Base-by-base conservation (phyloP, 1,284 basidiomycete species). In the Flammula alnicola region DNA sequence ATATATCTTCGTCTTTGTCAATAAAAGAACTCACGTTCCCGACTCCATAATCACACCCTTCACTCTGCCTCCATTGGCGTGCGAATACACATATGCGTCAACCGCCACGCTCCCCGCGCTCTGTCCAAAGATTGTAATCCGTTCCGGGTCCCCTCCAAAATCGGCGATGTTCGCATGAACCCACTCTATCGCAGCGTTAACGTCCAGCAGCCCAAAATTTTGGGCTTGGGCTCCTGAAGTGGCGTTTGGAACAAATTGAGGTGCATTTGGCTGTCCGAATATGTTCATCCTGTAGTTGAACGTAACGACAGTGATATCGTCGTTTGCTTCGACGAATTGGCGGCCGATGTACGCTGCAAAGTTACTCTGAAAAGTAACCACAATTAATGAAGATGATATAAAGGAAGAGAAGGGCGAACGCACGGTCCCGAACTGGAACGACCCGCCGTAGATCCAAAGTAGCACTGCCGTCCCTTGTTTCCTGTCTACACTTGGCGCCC, bases 201-300 rank as follows among this genome's bases (percentile, higher is more conserved):
- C 19, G 42, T 70, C 69, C 20, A 71, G 59, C 9, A 70, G 57
- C 12, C 66, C 68, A 49, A 69, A 69, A 43, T 71, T 69, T 47
- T 68, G 66, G 0, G 64, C 41, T 25, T 54, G 48, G 1, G 44
- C 58, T 17, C 52, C 56, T 54, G 35, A 12, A 5, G 22, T 12
- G 10, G 54, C 48, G 14, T n/a, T n/a, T n/a, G n/a, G n/a, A n/a
- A n/a, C n/a, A n/a, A 70, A 62, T 44, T 71, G 68, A n/a, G 69
- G 68, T 16, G 70, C 67, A 33, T 59, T 61, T 0, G 69, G 70
- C 44, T 66, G 65, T 1, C 68, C 68, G 44, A 71, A 70, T 17
- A 71, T 65, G 29, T 70, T 72, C 20, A 64, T 54, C 9, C 70
- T 62, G 44, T 72, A 70, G 42, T 72, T 72, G 55, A 71, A 63